Conservation (phyloP, 2,329 filamentous ascomycete species). For the Sporothrix protearum region DNA sequence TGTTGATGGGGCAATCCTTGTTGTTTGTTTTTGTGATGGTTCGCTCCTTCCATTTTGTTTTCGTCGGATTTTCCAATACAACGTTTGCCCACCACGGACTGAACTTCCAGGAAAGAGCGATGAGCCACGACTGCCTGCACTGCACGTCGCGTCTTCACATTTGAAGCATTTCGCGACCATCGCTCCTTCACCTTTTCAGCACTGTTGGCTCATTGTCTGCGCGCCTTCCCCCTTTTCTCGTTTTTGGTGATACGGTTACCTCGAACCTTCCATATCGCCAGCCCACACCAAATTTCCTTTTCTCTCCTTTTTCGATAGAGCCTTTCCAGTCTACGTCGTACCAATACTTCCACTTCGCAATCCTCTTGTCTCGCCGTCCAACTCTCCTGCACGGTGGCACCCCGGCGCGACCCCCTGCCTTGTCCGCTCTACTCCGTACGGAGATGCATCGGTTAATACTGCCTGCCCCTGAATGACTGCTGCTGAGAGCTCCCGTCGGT, state of each 20-base stretch:
- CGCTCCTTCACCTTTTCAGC: background rate
- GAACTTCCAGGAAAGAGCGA: background rate
- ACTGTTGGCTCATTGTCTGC: background rate
- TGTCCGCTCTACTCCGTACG: slow-evolving; percentile 9
- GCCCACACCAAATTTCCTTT: background rate
- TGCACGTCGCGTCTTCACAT: background rate
- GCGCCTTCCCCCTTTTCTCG: slow-evolving; percentile 1
- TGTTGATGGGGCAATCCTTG: slow-evolving; percentile 20
- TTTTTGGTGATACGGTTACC: slow-evolving; percentile 21
- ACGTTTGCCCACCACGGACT: background rate
- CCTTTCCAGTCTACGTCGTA: background rate
- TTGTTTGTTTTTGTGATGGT: slow-evolving; percentile 11
- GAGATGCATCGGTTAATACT: slow-evolving; percentile 3
- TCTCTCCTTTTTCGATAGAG: background rate
- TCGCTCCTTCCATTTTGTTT: slow-evolving; percentile 11
- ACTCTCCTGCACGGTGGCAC: background rate
- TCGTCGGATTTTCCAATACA: background rate
- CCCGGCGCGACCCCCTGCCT: background rate
- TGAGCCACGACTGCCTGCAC: background rate
- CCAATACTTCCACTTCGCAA: background rate
- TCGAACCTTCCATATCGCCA: slow-evolving; percentile 5
- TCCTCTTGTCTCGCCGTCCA: background rate
- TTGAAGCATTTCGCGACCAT: background rate
- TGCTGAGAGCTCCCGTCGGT: slow-evolving; percentile 18
- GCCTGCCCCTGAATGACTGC: slow-evolving; percentile 12